A percentile compares a stretch with the other conserved stretches of the same genome.
These are phyloP conservation scores for Trichoderma afroharzianum DNA, from an alignment of 2,329 filamentous ascomycete genomes.

Conservation along the genomic window DNA sequence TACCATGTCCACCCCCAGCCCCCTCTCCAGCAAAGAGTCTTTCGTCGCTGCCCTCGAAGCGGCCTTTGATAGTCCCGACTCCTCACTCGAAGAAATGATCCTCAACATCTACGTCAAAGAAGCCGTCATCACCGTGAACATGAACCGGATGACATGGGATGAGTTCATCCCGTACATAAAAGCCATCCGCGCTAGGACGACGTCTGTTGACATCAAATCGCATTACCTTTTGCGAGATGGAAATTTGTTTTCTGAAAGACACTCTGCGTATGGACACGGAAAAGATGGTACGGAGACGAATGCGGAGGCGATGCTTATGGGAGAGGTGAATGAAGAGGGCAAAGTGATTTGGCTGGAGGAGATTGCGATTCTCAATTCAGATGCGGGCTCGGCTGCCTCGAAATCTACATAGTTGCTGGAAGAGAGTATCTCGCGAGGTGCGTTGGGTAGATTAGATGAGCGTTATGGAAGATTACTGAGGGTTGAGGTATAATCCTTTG, in stretches of 20 bases:
- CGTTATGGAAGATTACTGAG: not conserved
- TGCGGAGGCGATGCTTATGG: not conserved
- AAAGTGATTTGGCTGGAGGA: conserved; percentile 6
- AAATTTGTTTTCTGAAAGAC: conserved; percentile 13
- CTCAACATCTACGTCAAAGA: not conserved
- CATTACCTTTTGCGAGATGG: not conserved
- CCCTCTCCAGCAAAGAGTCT: not conserved
- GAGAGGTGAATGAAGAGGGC: not conserved
- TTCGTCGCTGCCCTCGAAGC: not conserved
- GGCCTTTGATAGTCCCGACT: not conserved
- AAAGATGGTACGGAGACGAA: not conserved
- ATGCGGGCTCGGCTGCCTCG: not conserved
- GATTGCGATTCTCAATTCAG: not conserved
- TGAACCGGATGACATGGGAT: not conserved
- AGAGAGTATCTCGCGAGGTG: not conserved
- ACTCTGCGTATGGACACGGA: not conserved
- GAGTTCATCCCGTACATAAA: not conserved
- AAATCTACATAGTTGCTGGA: not conserved
- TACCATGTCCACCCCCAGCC: not conserved
- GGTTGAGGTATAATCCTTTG: fast-evolving
- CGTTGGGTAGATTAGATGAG: not conserved
- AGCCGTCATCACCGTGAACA: not conserved
- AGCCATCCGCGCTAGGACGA: not conserved
- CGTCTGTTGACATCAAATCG: not conserved
- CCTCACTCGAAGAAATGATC: not conserved